Evolutionary conservation across 805 yeast genomes (phyloP), one percentile per base, ranked within the genome.

Genomic region (Candida ortonii): DNA sequence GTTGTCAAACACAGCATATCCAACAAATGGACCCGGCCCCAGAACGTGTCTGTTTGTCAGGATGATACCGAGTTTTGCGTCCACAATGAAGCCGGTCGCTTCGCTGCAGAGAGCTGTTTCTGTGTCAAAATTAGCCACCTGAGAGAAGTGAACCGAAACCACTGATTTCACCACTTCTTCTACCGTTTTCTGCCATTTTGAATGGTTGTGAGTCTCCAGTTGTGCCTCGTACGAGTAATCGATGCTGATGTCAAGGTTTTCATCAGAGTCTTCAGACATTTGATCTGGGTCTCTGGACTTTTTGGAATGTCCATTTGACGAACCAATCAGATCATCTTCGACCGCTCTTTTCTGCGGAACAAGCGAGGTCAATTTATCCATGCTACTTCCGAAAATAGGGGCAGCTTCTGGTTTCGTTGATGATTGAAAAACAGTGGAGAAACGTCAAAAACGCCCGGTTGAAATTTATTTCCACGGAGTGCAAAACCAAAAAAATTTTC

Each of bases 51-150:
- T 73, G 62, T 89, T 89, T 8, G 97, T 89, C 56, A 89, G 68
- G 42, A 89, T 87, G 39, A 88, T 75, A 11, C 97, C 97, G 16
- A 76, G 61, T 36, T 73, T 67, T 3, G 90, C 71, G 57, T 89
- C 97, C 8, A 89, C 96, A 5, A 89, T 87, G 58, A 89, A 89
- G 2, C 97, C 97, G 1, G 96, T 86, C n/a, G 96, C 97, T 59
- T 89, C 95, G 34, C 85, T 77, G 17, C 82, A 86, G 27, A 80
- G 59, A 1, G 95, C 81, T 3, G 78, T 62, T 48, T 89, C 97
- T 23, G 93, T 81, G 52, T 89, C 97, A 55, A 89, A 89, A 43
- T 80, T 78, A 3, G 80, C 76, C n/a, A 85, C 86, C 57, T 84
- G 93, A 8, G 93, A 73, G 53, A 89, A 88, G 58, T 86, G 95